These are phyloP conservation scores for Pleomassaria siparia DNA, from an alignment of 2,329 filamentous ascomycete species.

Conservation along the genomic window DNA sequence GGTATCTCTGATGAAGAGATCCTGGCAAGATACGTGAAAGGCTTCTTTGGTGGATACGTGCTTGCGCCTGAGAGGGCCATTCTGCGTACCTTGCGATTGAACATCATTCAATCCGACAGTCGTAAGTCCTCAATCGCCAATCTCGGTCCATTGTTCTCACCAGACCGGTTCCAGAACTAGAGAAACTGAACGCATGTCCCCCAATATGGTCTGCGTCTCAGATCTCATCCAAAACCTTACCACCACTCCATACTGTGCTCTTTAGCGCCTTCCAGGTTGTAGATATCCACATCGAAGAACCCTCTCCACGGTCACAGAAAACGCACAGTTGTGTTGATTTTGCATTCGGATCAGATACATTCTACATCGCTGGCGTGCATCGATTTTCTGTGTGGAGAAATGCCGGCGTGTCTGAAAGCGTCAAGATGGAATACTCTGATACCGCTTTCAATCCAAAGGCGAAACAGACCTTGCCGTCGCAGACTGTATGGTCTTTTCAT, in stretches of 20 bases:
- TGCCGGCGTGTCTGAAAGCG: not conserved
- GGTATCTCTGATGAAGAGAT: conserved; percentile 10
- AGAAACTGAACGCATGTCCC: not conserved
- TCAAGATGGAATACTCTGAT: conserved; percentile 2
- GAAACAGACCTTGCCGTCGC: not conserved
- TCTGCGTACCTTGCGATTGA: conserved; percentile 1
- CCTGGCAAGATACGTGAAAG: conserved; percentile 14
- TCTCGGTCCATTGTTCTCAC: not conserved
- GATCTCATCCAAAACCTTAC: not conserved
- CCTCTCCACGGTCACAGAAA: not conserved
- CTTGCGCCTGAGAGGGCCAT: conserved; percentile 11
- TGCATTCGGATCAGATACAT: conserved; percentile 1
- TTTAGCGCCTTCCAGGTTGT: conserved; percentile 9
- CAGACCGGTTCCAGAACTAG: not conserved
- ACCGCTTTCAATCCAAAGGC: conserved; percentile 1
- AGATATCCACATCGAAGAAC: not conserved
- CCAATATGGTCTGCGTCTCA: conserved; percentile 5
- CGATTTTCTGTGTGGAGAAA: conserved; percentile 5
- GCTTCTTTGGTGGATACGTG: conserved; percentile 17
- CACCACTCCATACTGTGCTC: conserved; percentile 3
- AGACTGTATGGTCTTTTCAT: conserved; percentile 2
- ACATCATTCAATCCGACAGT: conserved; percentile 4
- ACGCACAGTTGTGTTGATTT: conserved; percentile 10
- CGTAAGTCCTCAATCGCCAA: conserved; percentile 2
- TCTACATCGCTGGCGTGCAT: conserved; percentile 4